A percentile compares a stretch with the other conserved stretches of the same genome.
phyloP scores from a whole-genome alignment of 257 asterid species.

The Solanum clarkiae region DNA sequence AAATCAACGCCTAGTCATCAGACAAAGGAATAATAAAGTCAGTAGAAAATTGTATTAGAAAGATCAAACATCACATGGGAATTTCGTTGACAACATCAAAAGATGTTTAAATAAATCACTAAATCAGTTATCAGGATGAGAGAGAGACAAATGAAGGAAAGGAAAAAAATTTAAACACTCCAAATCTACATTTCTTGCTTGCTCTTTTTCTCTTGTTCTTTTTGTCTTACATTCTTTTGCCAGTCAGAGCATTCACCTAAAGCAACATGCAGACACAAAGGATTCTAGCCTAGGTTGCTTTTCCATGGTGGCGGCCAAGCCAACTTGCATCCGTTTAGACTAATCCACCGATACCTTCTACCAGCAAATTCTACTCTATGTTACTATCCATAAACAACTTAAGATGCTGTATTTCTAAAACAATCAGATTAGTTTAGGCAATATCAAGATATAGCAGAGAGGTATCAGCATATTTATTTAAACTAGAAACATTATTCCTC shows the following conservation, averaged over 20 bases:
- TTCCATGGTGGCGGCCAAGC: not conserved
- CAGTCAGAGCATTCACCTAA: not conserved
- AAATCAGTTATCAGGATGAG: not conserved
- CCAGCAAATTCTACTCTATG: not conserved
- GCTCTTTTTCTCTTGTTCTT: not conserved
- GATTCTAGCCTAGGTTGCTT: not conserved
- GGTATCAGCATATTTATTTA: not conserved
- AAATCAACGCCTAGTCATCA: conserved; percentile 4
- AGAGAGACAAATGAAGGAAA: not conserved
- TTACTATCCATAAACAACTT: not conserved
- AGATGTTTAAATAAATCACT: not conserved
- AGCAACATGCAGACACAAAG: not conserved
- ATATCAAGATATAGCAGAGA: not conserved
- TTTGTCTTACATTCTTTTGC: not conserved
- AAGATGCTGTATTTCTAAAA: not conserved
- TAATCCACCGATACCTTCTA: not conserved
- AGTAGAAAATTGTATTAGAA: not conserved
- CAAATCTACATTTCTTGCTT: not conserved
- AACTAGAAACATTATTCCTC: not conserved
- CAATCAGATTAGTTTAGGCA: not conserved
- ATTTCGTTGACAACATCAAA: not conserved
- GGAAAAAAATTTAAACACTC: not conserved
- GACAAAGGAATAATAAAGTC: not conserved
- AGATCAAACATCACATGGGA: not conserved
- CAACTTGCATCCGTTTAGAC: not conserved